Percentiles rank a stretch among this genome's conserved stretches.
Evolutionary conservation across 2,329 filamentous ascomycete species (phyloP).

Genomic region (Talaromyces sp.): DNA sequence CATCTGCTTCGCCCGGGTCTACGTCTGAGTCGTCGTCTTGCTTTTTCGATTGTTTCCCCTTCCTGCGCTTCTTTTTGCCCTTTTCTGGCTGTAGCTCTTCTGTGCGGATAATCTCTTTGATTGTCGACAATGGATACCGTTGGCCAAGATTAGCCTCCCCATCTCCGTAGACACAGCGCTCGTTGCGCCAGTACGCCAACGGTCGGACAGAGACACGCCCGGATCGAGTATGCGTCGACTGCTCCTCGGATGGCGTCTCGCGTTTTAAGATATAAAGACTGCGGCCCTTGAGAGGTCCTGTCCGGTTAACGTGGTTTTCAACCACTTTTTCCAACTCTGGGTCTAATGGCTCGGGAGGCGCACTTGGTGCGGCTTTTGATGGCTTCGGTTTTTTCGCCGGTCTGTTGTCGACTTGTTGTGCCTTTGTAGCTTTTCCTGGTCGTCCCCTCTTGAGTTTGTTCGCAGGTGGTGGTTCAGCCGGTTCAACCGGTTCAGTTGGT

Average conservation of each 20-base stretch:
- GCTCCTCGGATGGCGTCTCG: constrained; percentile 49
- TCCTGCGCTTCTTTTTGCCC: constrained; percentile 33
- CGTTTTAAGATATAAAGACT: constrained; percentile 49
- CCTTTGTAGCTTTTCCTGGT: constrained; percentile 28
- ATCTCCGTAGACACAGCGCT: constrained; percentile 66
- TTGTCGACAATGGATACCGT: constrained; percentile 60
- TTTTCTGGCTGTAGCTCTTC: constrained; percentile 54
- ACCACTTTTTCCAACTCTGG: constrained; percentile 40
- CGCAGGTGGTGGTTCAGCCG: constrained; percentile 8
- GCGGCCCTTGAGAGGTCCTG: constrained; percentile 43
- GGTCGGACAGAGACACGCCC: constrained; percentile 75
- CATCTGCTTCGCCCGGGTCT: constrained; percentile 32
- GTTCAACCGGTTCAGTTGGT: constrained; percentile 8
- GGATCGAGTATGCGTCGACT: constrained; percentile 64
- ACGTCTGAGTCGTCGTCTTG: constrained; percentile 36
- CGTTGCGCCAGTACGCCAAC: constrained; percentile 81
- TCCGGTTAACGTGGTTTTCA: constrained; percentile 39
- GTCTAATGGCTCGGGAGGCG: constrained; percentile 16
- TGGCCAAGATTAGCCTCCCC: constrained; percentile 55
- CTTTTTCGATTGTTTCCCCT: constrained; percentile 28
- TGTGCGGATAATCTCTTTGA: constrained; percentile 73
- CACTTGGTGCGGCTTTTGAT: not conserved
- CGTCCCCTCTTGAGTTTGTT: constrained; percentile 23
- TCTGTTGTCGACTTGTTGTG: constrained; percentile 21
- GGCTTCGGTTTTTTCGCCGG: constrained; percentile 31